phyloP scores from a whole-genome alignment of 2,329 filamentous ascomycete species.

The Zymoseptoria crescenta region DNA sequence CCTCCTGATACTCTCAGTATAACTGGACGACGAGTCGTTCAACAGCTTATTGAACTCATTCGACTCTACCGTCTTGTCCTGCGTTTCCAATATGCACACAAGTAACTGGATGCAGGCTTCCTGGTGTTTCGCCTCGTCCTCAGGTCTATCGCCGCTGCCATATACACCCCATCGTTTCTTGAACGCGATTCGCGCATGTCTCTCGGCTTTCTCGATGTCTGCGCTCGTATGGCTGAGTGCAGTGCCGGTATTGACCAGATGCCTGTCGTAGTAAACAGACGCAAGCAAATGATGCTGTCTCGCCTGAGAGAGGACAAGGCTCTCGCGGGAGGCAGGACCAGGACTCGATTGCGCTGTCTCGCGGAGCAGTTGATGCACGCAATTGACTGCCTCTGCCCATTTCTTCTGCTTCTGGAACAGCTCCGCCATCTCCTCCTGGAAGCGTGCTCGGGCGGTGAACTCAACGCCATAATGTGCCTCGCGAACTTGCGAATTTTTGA shows the following conservation, averaged over 20 bases:
- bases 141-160: background rate
- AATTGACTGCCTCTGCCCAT: constrained; percentile 15
- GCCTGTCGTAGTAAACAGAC: constrained; percentile 16
- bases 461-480: constrained; percentile 11
- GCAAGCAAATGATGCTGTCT: constrained; percentile 17
- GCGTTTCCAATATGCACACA: constrained; percentile 13
- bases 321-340: background rate
- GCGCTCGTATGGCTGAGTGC: constrained; percentile 4
- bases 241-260: constrained; percentile 4
- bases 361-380: constrained; percentile 11
- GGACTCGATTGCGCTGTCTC: constrained; percentile 5
- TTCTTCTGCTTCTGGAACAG: constrained; percentile 16
- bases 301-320: constrained; percentile 5
- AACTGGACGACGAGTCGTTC: constrained; percentile 3
- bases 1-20: constrained; percentile 8
- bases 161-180: constrained; percentile 8
- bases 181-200: constrained; percentile 15
- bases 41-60: constrained; percentile 7
- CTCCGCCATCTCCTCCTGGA: constrained; percentile 15
- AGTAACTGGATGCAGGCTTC: constrained; percentile 10
- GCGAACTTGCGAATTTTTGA: constrained; percentile 10
- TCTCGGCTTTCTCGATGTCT: constrained; percentile 16
- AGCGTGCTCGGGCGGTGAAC: constrained; percentile 9
- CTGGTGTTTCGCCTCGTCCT: constrained; percentile 8
- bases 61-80: constrained; percentile 17